Percentiles rank a stretch among this genome's conserved stretches.
phyloP scores from a whole-genome alignment of 306 rosid genomes.

The Luffa acutangula region DNA sequence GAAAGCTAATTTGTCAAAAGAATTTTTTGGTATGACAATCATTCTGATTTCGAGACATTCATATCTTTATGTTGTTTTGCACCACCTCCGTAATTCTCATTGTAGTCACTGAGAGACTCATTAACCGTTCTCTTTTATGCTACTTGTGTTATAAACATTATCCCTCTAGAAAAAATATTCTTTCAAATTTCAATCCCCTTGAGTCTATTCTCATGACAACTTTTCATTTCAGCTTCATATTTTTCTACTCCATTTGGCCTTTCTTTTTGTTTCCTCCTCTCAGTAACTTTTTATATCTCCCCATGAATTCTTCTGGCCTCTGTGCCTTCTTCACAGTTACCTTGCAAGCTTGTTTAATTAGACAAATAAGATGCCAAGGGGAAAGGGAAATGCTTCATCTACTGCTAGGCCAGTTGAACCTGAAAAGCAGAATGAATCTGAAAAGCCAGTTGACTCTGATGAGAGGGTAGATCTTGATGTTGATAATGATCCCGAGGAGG shows the following conservation, averaged over 20 bases:
- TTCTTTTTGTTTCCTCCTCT: conserved; percentile 72
- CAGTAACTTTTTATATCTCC: conserved; percentile 74
- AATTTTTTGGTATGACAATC: conserved; percentile 27
- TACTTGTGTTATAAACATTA: conserved; percentile 39
- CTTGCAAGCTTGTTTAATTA: conserved; percentile 71
- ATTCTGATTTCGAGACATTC: conserved; percentile 34
- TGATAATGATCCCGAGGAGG: conserved; percentile 63
- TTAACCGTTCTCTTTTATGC: conserved; percentile 37
- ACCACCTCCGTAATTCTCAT: conserved; percentile 35
- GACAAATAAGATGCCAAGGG: conserved; percentile 74
- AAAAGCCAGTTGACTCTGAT: conserved; percentile 58
- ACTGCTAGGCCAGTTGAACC: conserved; percentile 48
- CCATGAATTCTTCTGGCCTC: conserved; percentile 97
- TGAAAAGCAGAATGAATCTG: conserved; percentile 21
- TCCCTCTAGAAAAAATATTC: conserved; percentile 33
- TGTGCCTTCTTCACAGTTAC: conserved; percentile 97
- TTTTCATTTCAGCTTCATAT: conserved; percentile 46
- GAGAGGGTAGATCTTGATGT: conserved; percentile 72
- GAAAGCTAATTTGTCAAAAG: conserved; percentile 37
- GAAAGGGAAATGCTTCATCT: conserved; percentile 53
- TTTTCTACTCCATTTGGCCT: conserved; percentile 57
- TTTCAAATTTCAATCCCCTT: conserved; percentile 34
- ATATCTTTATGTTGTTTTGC: conserved; percentile 22
- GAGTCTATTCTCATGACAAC: conserved; percentile 43
- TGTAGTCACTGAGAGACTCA: conserved; percentile 24